Evolutionary conservation across 2,329 filamentous ascomycete species (phyloP), one percentile per base, ranked within the genome.

Genomic region (Stenocarpella maydis): DNA sequence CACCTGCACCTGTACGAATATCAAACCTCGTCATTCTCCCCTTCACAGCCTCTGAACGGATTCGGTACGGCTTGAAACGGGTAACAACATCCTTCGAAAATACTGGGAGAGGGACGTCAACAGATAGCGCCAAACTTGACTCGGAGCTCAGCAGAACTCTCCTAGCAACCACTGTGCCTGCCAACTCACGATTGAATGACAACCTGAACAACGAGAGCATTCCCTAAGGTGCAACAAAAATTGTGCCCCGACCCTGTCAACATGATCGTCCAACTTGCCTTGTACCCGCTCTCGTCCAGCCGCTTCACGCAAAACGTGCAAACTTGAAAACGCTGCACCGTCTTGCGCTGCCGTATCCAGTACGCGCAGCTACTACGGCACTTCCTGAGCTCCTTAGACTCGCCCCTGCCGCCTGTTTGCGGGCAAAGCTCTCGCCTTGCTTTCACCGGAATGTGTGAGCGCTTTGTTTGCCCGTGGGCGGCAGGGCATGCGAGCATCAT

Each of bases 51-150:
- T 49, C 52, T 71, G 63, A 60, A 65, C 61, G 70, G 70, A 67
- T 58, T 65, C 70, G 54, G 50, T 69, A 64, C 70, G 67, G 67
- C 70, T 67, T 64, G 58, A 67, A 68, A 64, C 64, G 67, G 63
- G 69, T 65, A 54, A 53, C 70, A 68, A 69, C 69, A 65, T 58
- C 47, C 63, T 65, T 60, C 68, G 67, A 65, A 49, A 55, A 50
- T 41, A 67, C 67, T 45, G 64, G 67, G 67, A 71, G 63, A 67
- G 63, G 70, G 64, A 71, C 67, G 50, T 67, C 70, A 71, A 69
- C 70, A 71, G 70, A 71, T 71, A 71, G 70, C 70, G 70, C 70
- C 70, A 69, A 71, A 71, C 70, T 67, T 71, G 70, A 69, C 70
- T 64, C 67, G 70, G 70, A 71, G 70, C 69, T 69, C 70, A 71